Conservation (phyloP, 2,329 filamentous ascomycete species). For the Fonsecaea erecta region DNA sequence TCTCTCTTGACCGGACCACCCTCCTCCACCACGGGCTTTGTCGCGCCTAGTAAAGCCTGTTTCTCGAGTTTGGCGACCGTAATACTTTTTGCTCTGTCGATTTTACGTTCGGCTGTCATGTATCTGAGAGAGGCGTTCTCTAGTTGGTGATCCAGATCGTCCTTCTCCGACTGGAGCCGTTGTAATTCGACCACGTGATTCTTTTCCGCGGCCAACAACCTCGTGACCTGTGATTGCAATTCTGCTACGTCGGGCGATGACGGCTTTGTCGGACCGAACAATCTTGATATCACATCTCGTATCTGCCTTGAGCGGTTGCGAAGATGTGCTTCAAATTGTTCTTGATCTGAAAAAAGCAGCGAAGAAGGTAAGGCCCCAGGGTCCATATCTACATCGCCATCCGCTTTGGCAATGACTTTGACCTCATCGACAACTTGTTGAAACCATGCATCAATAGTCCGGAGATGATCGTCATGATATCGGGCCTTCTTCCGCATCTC, state of each 20-base stretch:
- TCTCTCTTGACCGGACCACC: constrained; percentile 57
- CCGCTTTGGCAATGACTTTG: constrained; percentile 40
- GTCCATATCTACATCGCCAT: constrained; percentile 39
- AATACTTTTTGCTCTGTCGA: constrained; percentile 84
- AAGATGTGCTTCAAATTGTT: constrained; percentile 77
- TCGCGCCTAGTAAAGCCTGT: constrained; percentile 75
- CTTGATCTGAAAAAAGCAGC: constrained; percentile 60
- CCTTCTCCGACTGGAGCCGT: constrained; percentile 75
- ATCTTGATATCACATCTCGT: constrained; percentile 70
- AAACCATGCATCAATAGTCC: constrained; percentile 91
- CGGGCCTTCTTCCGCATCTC: constrained; percentile 77
- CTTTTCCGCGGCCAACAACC: constrained; percentile 80
- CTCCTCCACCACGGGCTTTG: constrained; percentile 51
- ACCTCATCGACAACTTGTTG: constrained; percentile 73
- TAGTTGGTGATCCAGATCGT: constrained; percentile 81
- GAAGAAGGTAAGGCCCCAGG: constrained; percentile 55
- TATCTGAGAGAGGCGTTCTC: constrained; percentile 89
- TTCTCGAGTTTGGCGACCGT: constrained; percentile 92
- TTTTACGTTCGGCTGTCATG: constrained; percentile 91
- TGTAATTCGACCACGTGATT: constrained; percentile 77
- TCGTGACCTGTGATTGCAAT: constrained; percentile 75
- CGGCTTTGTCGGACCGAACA: constrained; percentile 59
- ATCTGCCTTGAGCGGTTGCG: constrained; percentile 76
- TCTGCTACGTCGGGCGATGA: constrained; percentile 70
- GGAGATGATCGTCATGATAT: constrained; percentile 90